Conservation (phyloP, 495 filamentous ascomycete species). For the Pyrenula massariospora region DNA sequence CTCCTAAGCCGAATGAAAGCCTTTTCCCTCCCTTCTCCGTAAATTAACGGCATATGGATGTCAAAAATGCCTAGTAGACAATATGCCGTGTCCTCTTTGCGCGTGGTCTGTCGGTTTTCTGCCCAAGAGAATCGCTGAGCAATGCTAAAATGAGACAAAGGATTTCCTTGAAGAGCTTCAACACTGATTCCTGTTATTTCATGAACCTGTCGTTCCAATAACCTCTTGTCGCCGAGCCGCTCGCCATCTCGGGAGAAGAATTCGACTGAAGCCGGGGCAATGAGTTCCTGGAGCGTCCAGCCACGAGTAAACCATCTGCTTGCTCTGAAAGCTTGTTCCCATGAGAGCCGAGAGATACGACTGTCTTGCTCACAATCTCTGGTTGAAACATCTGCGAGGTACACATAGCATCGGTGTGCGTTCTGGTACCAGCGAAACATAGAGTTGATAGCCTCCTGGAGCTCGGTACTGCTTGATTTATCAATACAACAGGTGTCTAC, state of each 20-base stretch:
- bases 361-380: neutral
- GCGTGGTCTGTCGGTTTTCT: slow-evolving; percentile 1
- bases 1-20: neutral
- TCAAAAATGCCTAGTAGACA: slow-evolving; percentile 1
- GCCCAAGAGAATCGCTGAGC: neutral
- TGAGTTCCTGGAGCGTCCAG: slow-evolving; percentile 28
- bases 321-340: slow-evolving; percentile 10
- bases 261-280: slow-evolving; percentile 12
- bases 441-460: slow-evolving; percentile 31
- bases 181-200: slow-evolving; percentile 1
- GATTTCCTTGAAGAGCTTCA: neutral
- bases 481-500: too few relatives aligned
- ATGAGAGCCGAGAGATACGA: neutral
- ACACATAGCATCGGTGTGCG: slow-evolving; percentile 21
- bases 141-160: neutral
- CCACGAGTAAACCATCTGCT: slow-evolving; percentile 25
- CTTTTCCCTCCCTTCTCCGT: slow-evolving; percentile 1
- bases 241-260: slow-evolving; percentile 1
- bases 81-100: slow-evolving; percentile 1
- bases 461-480: slow-evolving; percentile 25
- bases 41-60: slow-evolving; percentile 1
- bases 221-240: slow-evolving; percentile 1
- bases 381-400: slow-evolving; percentile 15
- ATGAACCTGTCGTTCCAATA: neutral
- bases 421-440: slow-evolving; percentile 30